Evolutionary conservation across 305 asterid genomes (phyloP).

Genomic region (Rubia occidens): DNA sequence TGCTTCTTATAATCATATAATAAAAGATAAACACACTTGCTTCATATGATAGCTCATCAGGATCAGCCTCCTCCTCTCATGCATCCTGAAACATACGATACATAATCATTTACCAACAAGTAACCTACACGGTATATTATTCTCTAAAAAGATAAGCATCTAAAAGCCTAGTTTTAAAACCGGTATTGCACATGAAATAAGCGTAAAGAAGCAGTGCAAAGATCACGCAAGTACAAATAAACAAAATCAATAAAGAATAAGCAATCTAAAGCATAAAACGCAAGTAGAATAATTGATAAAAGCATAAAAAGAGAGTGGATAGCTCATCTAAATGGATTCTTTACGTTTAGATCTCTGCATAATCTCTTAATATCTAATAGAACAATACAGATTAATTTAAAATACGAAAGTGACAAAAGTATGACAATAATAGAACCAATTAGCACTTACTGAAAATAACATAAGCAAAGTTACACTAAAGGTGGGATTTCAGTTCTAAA

Average conservation of each 20-base stretch:
- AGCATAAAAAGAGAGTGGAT: background rate
- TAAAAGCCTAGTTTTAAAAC: background rate
- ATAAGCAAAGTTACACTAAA: too few relatives aligned
- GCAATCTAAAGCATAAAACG: background rate
- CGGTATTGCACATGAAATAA: background rate
- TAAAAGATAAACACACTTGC: background rate
- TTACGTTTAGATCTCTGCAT: too few relatives aligned
- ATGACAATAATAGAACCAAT: too few relatives aligned
- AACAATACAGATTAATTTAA: too few relatives aligned
- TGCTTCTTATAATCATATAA: background rate
- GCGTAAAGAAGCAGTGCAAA: background rate
- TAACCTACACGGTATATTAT: background rate
- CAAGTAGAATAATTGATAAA: background rate
- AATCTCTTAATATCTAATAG: too few relatives aligned
- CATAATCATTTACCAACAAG: background rate
- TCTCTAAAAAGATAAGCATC: background rate
- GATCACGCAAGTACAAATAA: background rate
- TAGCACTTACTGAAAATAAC: too few relatives aligned
- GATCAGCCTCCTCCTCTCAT: slow-evolving; percentile 78
- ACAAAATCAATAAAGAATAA: too few relatives aligned
- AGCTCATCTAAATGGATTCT: too few relatives aligned
- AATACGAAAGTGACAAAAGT: too few relatives aligned
- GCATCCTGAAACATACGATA: slow-evolving; percentile 55
- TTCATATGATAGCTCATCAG: slow-evolving; percentile 70
- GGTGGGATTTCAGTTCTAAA: too few relatives aligned